Percentiles rank a stretch among this genome's conserved stretches.
These are phyloP conservation scores for Oryza glaberrima DNA, from an alignment of 176 grass and related monocot species.

Conservation along the genomic window DNA sequence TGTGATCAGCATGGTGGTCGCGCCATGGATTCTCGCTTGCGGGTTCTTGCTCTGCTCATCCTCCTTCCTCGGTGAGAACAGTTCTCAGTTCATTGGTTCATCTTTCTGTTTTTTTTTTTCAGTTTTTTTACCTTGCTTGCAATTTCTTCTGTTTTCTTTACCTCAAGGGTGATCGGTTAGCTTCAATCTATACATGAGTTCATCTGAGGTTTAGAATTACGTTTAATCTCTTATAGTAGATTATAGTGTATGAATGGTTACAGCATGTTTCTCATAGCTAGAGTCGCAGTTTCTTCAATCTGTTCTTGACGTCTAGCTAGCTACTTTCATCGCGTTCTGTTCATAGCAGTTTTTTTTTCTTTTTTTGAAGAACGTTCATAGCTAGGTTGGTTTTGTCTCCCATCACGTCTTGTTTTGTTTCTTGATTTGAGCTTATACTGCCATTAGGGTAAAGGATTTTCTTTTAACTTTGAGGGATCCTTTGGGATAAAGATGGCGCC, in stretches of 20 bases:
- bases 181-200: background rate
- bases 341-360: too few relatives aligned
- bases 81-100: background rate
- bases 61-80: slow-evolving; percentile 36
- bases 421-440: slow-evolving; percentile 11
- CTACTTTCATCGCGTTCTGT: background rate
- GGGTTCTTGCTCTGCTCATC: slow-evolving; percentile 37
- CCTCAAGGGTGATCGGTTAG: background rate
- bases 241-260: background rate
- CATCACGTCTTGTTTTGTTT: background rate
- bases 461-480: slow-evolving; percentile 24
- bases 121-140: background rate
- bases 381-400: background rate
- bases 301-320: background rate
- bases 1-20: background rate
- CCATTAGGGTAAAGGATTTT: slow-evolving; percentile 31
- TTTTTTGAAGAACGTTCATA: background rate
- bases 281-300: background rate
- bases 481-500: slow-evolving; percentile 40
- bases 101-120: background rate
- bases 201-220: background rate
- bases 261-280: background rate
- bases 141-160: background rate
- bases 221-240: background rate
- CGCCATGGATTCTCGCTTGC: slow-evolving; percentile 42